Conservation (phyloP, 139 green algal species). For the Cymbomonas tetramitiformis region DNA sequence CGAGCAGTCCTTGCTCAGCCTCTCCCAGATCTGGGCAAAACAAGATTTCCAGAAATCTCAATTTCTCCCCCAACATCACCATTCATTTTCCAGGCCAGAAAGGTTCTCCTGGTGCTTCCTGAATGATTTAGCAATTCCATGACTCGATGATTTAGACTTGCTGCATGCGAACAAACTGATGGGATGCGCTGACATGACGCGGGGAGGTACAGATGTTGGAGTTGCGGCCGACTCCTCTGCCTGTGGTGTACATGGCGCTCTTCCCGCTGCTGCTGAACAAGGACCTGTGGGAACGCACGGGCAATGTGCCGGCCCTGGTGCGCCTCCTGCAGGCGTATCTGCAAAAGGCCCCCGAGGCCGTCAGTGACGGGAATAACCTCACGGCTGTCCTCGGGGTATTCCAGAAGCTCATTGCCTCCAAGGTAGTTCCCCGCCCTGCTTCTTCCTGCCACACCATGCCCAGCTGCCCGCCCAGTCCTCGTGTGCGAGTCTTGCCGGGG, state of each 20-base stretch:
- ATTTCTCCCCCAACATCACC: no score
- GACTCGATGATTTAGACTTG: no score
- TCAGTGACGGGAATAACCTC: conserved; percentile 50
- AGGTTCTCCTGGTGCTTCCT: no score
- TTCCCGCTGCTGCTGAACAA: conserved; percentile 73
- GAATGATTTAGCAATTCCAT: no score
- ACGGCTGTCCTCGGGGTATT: conserved; percentile 74
- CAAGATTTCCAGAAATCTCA: no score
- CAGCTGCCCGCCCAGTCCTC: no score
- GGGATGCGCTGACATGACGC: background rate
- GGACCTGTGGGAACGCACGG: conserved; percentile 73
- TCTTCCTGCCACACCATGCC: no score
- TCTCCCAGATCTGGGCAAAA: no score
- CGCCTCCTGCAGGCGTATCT: conserved; percentile 86
- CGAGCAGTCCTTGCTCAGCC: no score
- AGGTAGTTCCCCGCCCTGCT: no score
- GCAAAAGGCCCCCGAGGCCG: conserved; percentile 40
- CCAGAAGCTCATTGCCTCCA: conserved; percentile 76
- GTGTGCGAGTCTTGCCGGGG: no score
- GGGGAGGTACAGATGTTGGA: conserved; percentile 65
- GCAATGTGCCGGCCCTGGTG: conserved; percentile 83
- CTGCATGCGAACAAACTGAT: background rate
- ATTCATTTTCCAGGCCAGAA: no score
- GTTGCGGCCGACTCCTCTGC: conserved; percentile 39
- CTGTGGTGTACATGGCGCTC: conserved; percentile 58